Base-by-base conservation (phyloP, 106 monocot species). In the Xerophyta viscosa region DNA sequence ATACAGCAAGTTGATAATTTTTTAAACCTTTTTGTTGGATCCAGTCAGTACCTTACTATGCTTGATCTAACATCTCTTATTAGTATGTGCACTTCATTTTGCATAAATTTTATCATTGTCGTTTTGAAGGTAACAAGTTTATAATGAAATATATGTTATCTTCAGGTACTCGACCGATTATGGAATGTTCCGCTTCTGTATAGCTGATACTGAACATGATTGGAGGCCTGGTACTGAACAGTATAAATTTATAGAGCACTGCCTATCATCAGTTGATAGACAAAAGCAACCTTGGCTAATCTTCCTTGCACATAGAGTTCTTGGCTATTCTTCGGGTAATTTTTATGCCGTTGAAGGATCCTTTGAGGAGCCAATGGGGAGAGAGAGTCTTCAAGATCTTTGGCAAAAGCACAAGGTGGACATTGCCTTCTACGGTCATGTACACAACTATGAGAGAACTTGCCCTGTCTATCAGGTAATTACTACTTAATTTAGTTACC, bases 341-440 rank as follows among this genome's bases (percentile, higher is more conserved):
- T 84, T 60, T 27, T 94, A 94, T 55, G 77, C 50, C 10, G 55
- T 54, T 0, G 72, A 78, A 49, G 88, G 94, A 31, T 68, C 84
- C n/a, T 77, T 76, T 29, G 77, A 75, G 41, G 94, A 94, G 46
- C 94, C 94, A 21, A 94, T 94, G 88, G 94, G 88, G 37, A 78
- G 88, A 70, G 94, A 88, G 44, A 75, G 81, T 52, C 70, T 94
- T 13, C 84, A 94, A 72, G 70, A 78, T 21, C 70, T 94, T 20
- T 94, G 88, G 94, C 94, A 94, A 63, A 81, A 81, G 50, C 78
- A 88, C 55, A 81, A 73, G 62, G 94, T 94, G 26, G 94, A 88
- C 56, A 77, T 94, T 44, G 88, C 88, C 29, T 60, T 94, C 43
- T 94, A 84, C 4, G 94, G 88, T 15, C 94, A 94, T 56, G 81